Conservation (phyloP, 441 rosid genomes). For the Adansonia gregorii region DNA sequence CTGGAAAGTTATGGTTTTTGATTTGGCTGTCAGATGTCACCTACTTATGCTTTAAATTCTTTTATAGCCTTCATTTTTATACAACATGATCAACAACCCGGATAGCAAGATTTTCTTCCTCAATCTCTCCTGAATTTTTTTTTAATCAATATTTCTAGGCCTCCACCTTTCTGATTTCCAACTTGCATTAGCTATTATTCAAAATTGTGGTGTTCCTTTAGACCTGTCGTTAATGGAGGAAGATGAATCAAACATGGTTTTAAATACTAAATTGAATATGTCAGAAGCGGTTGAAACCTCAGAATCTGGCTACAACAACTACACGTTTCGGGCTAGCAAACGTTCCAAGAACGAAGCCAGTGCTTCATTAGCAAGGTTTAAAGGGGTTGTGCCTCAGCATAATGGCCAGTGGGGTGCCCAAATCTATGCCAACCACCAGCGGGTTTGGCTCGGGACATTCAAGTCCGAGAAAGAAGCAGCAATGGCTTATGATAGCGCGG, state of each 20-base stretch:
- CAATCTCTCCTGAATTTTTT: constrained; percentile 32
- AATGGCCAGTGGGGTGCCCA: constrained; percentile 77
- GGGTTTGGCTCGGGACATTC: constrained; percentile 73
- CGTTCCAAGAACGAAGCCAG: constrained; percentile 30
- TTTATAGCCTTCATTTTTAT: background rate
- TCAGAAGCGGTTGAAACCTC: background rate
- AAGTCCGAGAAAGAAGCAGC: constrained; percentile 59
- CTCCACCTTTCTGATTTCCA: too few species aligned
- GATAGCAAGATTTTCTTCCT: constrained; percentile 33
- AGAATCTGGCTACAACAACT: constrained; percentile 24
- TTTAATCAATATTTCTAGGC: background rate
- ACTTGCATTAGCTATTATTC: too few species aligned
- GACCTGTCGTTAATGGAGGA: constrained; percentile 35
- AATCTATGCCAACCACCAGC: constrained; percentile 53
- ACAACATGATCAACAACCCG: background rate
- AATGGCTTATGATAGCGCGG: constrained; percentile 61
- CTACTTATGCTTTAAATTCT: constrained; percentile 26
- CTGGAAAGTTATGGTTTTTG: constrained; percentile 21
- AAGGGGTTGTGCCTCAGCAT: constrained; percentile 58
- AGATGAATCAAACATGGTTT: constrained; percentile 38
- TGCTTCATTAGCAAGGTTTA: constrained; percentile 31
- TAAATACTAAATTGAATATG: constrained; percentile 30
- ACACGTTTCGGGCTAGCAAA: constrained; percentile 33
- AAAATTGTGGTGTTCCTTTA: background rate
- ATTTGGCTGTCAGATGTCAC: constrained; percentile 20